Conservation (phyloP, 2,329 filamentous ascomycete species). For the Epichloe bromicola region DNA sequence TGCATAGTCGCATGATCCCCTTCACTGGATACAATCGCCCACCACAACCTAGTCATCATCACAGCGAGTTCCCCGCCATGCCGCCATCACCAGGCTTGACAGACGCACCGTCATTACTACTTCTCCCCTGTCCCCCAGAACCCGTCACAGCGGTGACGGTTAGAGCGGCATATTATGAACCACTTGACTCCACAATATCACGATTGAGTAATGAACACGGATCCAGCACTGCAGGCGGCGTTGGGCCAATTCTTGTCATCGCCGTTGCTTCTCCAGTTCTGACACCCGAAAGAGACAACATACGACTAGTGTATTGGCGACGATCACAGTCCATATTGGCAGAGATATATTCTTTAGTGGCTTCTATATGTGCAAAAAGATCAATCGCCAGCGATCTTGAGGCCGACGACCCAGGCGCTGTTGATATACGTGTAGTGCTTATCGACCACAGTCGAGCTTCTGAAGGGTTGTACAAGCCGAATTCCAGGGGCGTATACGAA, state of each 20-base stretch:
- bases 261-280: constrained; percentile 53
- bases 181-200: constrained; percentile 41
- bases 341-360: constrained; percentile 65
- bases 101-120: constrained; percentile 34
- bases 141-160: constrained; percentile 39
- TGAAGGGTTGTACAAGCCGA: constrained; percentile 18
- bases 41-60: neutral
- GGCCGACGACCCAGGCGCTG: constrained; percentile 45
- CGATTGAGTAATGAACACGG: constrained; percentile 25
- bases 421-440: constrained; percentile 65
- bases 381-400: constrained; percentile 45
- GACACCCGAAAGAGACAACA: constrained; percentile 26
- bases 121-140: constrained; percentile 50
- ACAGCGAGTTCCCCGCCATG: neutral
- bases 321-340: constrained; percentile 63
- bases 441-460: constrained; percentile 42
- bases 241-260: constrained; percentile 30
- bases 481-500: constrained; percentile 24
- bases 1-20: constrained; percentile 12
- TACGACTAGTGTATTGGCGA: constrained; percentile 42
- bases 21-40: neutral
- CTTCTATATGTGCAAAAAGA: constrained; percentile 55
- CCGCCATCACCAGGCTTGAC: neutral
- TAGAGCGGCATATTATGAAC: constrained; percentile 45
- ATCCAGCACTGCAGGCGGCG: constrained; percentile 18